Evolutionary conservation across 106 monocot species (phyloP).

Genomic region (Gastrodia elata): DNA sequence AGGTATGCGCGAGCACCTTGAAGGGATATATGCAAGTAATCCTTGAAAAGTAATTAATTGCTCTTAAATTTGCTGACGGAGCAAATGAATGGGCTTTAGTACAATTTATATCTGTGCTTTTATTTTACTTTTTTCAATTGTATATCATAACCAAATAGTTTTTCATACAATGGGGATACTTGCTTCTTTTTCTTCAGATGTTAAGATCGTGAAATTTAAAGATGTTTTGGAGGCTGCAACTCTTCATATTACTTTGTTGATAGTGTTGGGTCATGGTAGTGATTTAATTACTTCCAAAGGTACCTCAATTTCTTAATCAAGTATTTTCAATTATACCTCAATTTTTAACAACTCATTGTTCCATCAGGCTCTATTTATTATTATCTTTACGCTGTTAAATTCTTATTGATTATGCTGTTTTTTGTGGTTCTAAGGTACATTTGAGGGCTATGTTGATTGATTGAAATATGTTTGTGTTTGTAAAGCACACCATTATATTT

Average conservation of each 20-base stretch:
- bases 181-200: conserved; percentile 22
- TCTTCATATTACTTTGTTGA: conserved; percentile 22
- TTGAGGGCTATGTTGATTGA: too few species aligned
- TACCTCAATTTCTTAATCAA: conserved; percentile 9
- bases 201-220: conserved; percentile 32
- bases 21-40: too few species aligned
- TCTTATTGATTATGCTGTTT: neutral
- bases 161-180: neutral
- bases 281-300: conserved; percentile 22
- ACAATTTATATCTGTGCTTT: neutral
- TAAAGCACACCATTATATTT: too few species aligned
- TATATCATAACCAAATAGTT: neutral
- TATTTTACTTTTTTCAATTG: neutral
- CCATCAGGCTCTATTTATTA: neutral
- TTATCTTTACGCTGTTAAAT: neutral
- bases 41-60: neutral
- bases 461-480: too few species aligned
- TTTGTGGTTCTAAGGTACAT: neutral
- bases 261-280: conserved; percentile 19
- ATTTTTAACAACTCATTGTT: neutral
- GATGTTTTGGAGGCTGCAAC: conserved; percentile 35
- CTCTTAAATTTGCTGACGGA: neutral
- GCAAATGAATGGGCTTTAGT: neutral
- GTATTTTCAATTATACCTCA: too few species aligned
- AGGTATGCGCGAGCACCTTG: neutral